Conservation (phyloP, 148 eudicot genomes). For the Vaccinium vitisidaea region DNA sequence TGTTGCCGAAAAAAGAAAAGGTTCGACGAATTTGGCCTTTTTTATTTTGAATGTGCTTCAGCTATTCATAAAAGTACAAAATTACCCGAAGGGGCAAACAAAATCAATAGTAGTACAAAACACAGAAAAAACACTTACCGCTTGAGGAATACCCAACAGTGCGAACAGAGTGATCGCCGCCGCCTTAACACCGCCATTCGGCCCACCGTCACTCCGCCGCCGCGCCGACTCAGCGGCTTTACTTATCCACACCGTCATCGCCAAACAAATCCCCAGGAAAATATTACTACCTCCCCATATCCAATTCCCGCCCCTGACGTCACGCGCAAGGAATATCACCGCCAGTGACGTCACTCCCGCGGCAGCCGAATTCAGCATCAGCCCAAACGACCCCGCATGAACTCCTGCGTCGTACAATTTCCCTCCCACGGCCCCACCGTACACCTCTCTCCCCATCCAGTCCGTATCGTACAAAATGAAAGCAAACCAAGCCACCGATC, state of each 20-base stretch:
- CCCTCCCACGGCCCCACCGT: constrained; percentile 46
- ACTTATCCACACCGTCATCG: constrained; percentile 41
- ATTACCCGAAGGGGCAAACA: too few species aligned
- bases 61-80: too few species aligned
- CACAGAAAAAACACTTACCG: background rate
- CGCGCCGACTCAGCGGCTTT: constrained; percentile 40
- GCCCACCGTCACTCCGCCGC: background rate
- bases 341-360: constrained; percentile 37
- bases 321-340: constrained; percentile 31
- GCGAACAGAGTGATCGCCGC: constrained; percentile 10
- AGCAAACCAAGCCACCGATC: constrained; percentile 80
- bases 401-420: constrained; percentile 29
- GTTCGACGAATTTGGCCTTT: too few species aligned
- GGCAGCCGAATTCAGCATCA: constrained; percentile 40
- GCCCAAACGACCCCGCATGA: constrained; percentile 41
- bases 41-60: too few species aligned
- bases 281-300: constrained; percentile 46
- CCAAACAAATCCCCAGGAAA: constrained; percentile 31
- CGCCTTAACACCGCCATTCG: background rate
- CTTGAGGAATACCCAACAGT: constrained; percentile 10
- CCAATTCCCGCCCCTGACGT: constrained; percentile 38
- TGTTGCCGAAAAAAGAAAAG: too few species aligned
- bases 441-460: constrained; percentile 79
- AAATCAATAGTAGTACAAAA: too few species aligned
- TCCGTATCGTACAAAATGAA: constrained; percentile 72